These are phyloP conservation scores for Eutrema heterophyllum DNA, from an alignment of 345 rosid species.

Conservation along the genomic window DNA sequence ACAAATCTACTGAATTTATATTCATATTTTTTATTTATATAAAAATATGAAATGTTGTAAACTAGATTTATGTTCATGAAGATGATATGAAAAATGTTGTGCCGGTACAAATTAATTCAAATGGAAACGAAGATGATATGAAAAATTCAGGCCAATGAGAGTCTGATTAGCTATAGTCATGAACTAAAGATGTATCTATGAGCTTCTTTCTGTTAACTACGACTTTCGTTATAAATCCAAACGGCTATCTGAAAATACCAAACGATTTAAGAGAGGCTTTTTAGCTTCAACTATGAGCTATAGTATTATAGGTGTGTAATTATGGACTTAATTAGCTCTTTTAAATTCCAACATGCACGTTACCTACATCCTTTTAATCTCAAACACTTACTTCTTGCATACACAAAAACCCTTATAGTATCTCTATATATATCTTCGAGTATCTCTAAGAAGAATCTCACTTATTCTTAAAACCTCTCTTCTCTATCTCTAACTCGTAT, in stretches of 20 bases:
- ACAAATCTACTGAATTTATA: too few relatives aligned
- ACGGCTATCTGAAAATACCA: too few relatives aligned
- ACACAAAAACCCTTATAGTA: background rate
- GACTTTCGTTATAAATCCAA: too few relatives aligned
- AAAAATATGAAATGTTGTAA: too few relatives aligned
- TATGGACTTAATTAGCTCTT: background rate
- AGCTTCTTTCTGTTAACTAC: background rate
- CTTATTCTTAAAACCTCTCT: background rate
- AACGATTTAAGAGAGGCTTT: background rate
- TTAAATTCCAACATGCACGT: constrained; percentile 1
- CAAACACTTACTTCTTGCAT: too few relatives aligned
- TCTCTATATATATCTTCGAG: background rate
- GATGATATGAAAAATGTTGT: background rate
- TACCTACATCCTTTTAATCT: background rate
- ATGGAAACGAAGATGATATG: background rate
- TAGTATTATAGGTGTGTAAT: background rate
- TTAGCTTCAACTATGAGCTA: background rate
- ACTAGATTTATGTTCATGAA: too few relatives aligned
- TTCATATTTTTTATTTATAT: too few relatives aligned
- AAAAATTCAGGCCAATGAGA: background rate
- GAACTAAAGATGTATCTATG: background rate
- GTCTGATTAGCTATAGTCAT: background rate
- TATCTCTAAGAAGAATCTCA: background rate
- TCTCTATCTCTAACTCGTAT: background rate
- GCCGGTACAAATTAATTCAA: background rate